Conservation (phyloP, 495 filamentous ascomycete genomes). For the Penicillium ochrochloron region DNA sequence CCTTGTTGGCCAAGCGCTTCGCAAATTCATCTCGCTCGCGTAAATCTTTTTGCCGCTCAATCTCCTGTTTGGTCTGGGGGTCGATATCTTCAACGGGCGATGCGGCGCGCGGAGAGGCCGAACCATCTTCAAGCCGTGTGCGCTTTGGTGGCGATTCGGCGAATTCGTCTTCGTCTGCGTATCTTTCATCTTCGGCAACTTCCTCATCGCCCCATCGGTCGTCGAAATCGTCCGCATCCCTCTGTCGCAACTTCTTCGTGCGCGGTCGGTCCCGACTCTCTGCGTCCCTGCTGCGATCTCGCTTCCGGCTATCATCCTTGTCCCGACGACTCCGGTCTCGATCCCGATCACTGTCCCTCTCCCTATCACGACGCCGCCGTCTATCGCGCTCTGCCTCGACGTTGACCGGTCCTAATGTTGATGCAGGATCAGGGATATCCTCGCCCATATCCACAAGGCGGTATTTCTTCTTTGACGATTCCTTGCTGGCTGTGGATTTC, state of each 20-base stretch:
- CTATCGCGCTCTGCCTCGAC: conserved; percentile 55
- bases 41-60: conserved; percentile 64
- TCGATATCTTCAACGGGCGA: conserved; percentile 58
- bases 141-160: conserved; percentile 62
- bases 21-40: conserved; percentile 77
- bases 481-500: conserved; percentile 20
- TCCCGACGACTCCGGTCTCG: conserved; percentile 33
- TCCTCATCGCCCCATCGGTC: conserved; percentile 85
- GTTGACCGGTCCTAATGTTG: conserved; percentile 53
- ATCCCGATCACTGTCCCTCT: conserved; percentile 43
- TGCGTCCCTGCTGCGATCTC: conserved; percentile 50
- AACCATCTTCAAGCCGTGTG: conserved; percentile 59
- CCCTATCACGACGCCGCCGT: conserved; percentile 52
- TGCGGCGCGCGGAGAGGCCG: conserved; percentile 49
- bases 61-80: conserved; percentile 60
- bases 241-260: conserved; percentile 58
- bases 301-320: conserved; percentile 45
- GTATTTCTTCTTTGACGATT: conserved; percentile 68
- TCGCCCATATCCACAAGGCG: conserved; percentile 84
- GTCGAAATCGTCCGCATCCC: conserved; percentile 63
- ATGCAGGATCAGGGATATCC: conserved; percentile 48
- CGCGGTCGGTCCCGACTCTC: conserved; percentile 51
- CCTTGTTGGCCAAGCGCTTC: conserved; percentile 70
- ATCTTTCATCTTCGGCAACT: conserved; percentile 46
- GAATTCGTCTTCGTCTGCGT: conserved; percentile 50